Percentiles rank a stretch among this genome's conserved stretches.
Evolutionary conservation across 192 early-diverging fungal species (phyloP).

Genomic region (Linnemannia exigua): DNA sequence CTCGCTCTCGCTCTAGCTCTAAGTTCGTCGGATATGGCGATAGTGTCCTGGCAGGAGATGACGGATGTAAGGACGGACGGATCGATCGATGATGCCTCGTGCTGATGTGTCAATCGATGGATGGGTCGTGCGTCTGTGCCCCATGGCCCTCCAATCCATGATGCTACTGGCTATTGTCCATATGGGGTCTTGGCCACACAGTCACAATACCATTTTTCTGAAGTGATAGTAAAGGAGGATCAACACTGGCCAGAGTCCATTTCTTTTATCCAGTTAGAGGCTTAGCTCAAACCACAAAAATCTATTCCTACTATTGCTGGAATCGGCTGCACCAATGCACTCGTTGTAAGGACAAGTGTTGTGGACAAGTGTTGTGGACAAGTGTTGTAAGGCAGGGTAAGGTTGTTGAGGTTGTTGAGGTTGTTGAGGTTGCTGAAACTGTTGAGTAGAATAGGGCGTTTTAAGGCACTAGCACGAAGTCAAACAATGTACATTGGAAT

Average conservation of each 20-base stretch:
- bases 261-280: slow-evolving; percentile 14
- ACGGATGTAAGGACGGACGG: background rate
- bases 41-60: background rate
- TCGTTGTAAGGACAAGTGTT: too few relatives aligned
- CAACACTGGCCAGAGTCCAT: background rate
- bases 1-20: too few relatives aligned
- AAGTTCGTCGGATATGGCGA: too few relatives aligned
- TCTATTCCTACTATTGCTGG: background rate
- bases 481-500: too few relatives aligned
- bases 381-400: too few relatives aligned
- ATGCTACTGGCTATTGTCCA: background rate
- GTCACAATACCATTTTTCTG: slow-evolving; percentile 51
- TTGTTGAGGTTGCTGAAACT: too few relatives aligned
- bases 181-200: slow-evolving; percentile 1
- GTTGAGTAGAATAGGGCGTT: too few relatives aligned
- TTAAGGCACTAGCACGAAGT: too few relatives aligned
- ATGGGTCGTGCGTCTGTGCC: slow-evolving; percentile 17
- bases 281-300: slow-evolving; percentile 27
- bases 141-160: slow-evolving; percentile 8
- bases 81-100: background rate
- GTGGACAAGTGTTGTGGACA: too few relatives aligned
- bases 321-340: too few relatives aligned
- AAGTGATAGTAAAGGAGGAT: slow-evolving; percentile 37
- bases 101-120: slow-evolving; percentile 12
- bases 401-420: too few relatives aligned